Conservation (phyloP, 192 early-diverging fungal species). For the Coemansia umbellata region DNA sequence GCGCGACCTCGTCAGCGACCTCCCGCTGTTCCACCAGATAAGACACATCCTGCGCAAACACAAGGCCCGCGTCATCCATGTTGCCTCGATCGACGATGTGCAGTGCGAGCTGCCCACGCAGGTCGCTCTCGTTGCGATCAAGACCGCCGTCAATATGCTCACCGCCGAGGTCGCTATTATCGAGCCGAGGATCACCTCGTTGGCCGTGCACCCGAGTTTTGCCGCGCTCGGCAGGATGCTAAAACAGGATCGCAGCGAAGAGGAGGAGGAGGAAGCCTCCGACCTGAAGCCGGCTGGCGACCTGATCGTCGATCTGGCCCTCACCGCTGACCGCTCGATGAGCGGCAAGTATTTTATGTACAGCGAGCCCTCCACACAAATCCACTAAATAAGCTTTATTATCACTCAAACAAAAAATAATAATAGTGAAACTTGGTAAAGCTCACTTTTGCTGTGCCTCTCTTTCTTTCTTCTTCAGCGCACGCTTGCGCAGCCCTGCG, state of each 20-base stretch:
- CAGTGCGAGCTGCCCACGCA: slow-evolving; percentile 6
- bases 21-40: slow-evolving; percentile 18
- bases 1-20: slow-evolving; percentile 5
- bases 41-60: slow-evolving; percentile 5
- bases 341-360: slow-evolving; percentile 34
- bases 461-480: slow-evolving; percentile 38
- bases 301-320: slow-evolving; percentile 24
- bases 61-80: slow-evolving; percentile 13
- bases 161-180: slow-evolving; percentile 34
- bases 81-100: slow-evolving; percentile 17
- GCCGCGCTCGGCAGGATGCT: not conserved
- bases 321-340: slow-evolving; percentile 21
- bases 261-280: not conserved
- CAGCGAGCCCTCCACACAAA: slow-evolving; percentile 25
- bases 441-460: slow-evolving; percentile 6
- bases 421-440: not conserved
- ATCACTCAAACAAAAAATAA: not conserved
- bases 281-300: slow-evolving; percentile 22
- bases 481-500: slow-evolving; percentile 41
- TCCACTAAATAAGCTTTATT: too few species aligned
- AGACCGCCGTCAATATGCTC: slow-evolving; percentile 34
- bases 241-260: not conserved
- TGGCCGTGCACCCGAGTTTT: slow-evolving; percentile 29
- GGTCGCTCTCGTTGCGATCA: slow-evolving; percentile 27
- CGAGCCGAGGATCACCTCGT: slow-evolving; percentile 16